These are phyloP conservation scores for Verticillium isaacii DNA, from an alignment of 2,329 filamentous ascomycete species.

Conservation along the genomic window DNA sequence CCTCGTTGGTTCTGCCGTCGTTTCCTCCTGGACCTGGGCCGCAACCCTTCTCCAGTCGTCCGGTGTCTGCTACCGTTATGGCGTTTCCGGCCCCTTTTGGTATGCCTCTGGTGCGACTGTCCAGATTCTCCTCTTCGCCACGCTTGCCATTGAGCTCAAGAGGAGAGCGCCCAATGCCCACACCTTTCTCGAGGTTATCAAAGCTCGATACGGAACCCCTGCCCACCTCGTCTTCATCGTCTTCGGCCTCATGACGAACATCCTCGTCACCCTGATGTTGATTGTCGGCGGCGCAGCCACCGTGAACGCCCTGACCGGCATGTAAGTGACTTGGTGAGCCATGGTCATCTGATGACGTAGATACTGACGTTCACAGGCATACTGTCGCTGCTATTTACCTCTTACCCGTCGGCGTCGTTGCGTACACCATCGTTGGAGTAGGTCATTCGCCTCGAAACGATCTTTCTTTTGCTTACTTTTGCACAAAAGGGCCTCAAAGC, in stretches of 20 bases:
- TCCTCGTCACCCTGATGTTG: constrained; percentile 69
- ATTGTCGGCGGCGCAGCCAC: constrained; percentile 78
- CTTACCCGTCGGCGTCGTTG: constrained; percentile 70
- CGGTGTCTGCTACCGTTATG: constrained; percentile 70
- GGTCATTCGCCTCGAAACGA: neutral
- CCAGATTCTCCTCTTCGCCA: constrained; percentile 85
- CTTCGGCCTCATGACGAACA: constrained; percentile 74
- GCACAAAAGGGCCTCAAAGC: constrained; percentile 60
- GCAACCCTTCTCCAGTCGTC: constrained; percentile 68
- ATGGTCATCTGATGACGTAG: constrained; percentile 19
- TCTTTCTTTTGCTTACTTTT: neutral
- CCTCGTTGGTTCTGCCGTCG: constrained; percentile 76
- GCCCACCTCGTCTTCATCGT: constrained; percentile 70
- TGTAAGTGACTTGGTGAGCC: constrained; percentile 4
- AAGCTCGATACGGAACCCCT: constrained; percentile 61
- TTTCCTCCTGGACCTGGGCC: constrained; percentile 81
- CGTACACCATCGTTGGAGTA: constrained; percentile 54
- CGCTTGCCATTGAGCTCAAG: constrained; percentile 78
- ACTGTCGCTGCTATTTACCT: constrained; percentile 75
- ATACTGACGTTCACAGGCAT: constrained; percentile 2
- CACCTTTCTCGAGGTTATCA: constrained; percentile 69
- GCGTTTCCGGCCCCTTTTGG: constrained; percentile 47
- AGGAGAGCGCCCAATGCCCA: constrained; percentile 75
- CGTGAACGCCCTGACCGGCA: constrained; percentile 35
- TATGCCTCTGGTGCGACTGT: constrained; percentile 69